Percentiles rank a stretch among this genome's conserved stretches.
These are phyloP conservation scores for Stachybotrys elegans DNA, from an alignment of 2,329 filamentous ascomycete genomes.

Conservation along the genomic window DNA sequence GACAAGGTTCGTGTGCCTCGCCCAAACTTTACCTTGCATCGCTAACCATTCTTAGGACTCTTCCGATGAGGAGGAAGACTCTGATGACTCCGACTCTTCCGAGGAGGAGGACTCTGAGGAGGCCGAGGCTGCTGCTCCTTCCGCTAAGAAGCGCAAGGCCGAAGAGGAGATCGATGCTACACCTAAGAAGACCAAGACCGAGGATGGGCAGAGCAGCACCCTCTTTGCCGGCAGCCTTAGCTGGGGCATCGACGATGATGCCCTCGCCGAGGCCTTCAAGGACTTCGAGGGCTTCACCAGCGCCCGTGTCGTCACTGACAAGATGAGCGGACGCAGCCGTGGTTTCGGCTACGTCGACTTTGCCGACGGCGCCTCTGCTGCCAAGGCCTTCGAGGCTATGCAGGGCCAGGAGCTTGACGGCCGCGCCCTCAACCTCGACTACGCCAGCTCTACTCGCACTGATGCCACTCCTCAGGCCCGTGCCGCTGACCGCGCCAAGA, in stretches of 20 bases:
- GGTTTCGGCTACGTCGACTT: slow-evolving; percentile 95
- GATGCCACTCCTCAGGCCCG: slow-evolving; percentile 48
- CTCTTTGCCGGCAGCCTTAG: slow-evolving; percentile 88
- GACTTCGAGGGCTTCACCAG: slow-evolving; percentile 66
- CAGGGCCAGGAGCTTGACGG: slow-evolving; percentile 69
- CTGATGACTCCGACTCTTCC: slow-evolving; percentile 24
- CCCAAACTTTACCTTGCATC: too few relatives aligned
- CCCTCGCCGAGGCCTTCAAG: slow-evolving; percentile 77
- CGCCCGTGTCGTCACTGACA: slow-evolving; percentile 79
- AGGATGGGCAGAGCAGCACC: slow-evolving; percentile 45
- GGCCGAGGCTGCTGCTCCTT: slow-evolving; percentile 28
- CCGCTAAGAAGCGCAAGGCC: slow-evolving; percentile 43
- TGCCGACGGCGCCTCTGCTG: slow-evolving; percentile 59
- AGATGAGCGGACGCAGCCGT: slow-evolving; percentile 75
- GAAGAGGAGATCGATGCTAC: slow-evolving; percentile 44
- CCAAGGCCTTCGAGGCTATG: slow-evolving; percentile 70
- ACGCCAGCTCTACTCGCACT: slow-evolving; percentile 61
- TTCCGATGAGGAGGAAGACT: slow-evolving; percentile 21
- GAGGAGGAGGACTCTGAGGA: slow-evolving; percentile 26
- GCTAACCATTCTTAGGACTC: slow-evolving; percentile 4
- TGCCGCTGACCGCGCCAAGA: slow-evolving; percentile 58
- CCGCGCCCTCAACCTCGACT: slow-evolving; percentile 73
- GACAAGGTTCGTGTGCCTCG: slow-evolving; percentile 22
- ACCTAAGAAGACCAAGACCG: slow-evolving; percentile 65
- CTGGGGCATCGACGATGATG: slow-evolving; percentile 85